Conservation (phyloP, 768 basidiomycete species). For the Suillus sp. region DNA sequence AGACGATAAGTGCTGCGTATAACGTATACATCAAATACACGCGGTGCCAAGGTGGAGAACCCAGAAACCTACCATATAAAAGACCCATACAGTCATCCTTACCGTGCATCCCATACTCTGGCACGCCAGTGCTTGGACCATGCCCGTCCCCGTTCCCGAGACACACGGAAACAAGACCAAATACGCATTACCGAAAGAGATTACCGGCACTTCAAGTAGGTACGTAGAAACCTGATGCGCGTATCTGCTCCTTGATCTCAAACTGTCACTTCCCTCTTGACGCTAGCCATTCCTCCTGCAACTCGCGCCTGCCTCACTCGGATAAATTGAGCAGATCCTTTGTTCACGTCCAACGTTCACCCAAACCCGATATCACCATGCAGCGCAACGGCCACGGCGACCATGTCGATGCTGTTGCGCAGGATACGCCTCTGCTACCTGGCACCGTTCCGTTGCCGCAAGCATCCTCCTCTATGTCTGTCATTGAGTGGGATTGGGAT, state of each 20-base stretch:
- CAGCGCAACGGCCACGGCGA: conserved; percentile 12
- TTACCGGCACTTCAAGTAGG: conserved; percentile 21
- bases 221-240: conserved; percentile 15
- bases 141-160: conserved; percentile 24
- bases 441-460: conserved; percentile 26
- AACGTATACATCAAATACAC: conserved; percentile 2
- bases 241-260: conserved; percentile 6
- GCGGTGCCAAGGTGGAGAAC: conserved; percentile 26
- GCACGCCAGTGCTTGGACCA: conserved; percentile 7
- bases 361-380: neutral
- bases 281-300: neutral
- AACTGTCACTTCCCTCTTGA: neutral
- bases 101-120: neutral
- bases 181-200: conserved; percentile 27
- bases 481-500: conserved; percentile 70
- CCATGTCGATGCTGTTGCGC: conserved; percentile 12
- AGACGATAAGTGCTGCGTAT: neutral
- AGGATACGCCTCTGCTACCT: conserved; percentile 12
- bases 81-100: too few species aligned
- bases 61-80: conserved; percentile 8
- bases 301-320: neutral
- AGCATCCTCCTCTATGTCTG: conserved; percentile 14
- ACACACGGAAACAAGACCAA: conserved; percentile 31
- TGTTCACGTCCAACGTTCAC: neutral
- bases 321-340: neutral